These are phyloP conservation scores for Lycium ferocissimum DNA, from an alignment of 257 asterid species.

Conservation along the genomic window DNA sequence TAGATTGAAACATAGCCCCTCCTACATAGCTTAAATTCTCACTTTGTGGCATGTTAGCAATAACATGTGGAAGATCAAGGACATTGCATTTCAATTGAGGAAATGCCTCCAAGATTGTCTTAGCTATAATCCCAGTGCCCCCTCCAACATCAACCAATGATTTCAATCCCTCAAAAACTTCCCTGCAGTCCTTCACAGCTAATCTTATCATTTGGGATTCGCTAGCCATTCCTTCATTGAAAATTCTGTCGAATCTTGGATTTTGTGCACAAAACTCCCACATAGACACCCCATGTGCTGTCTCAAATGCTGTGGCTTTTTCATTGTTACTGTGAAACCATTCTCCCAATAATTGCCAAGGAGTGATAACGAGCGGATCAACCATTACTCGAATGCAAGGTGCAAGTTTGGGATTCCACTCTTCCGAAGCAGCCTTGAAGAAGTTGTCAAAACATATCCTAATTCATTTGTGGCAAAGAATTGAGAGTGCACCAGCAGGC, in stretches of 20 bases:
- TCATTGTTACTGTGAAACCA: slow-evolving; percentile 36
- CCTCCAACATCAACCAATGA: slow-evolving; percentile 46
- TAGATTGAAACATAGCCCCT: slow-evolving; percentile 38
- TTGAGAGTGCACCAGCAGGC: slow-evolving; percentile 29
- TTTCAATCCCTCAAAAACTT: slow-evolving; percentile 41
- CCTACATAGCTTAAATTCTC: slow-evolving; percentile 29
- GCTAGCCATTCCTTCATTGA: slow-evolving; percentile 47
- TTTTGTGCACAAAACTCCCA: slow-evolving; percentile 33
- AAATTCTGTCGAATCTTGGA: slow-evolving; percentile 29
- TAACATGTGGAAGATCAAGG: slow-evolving; percentile 38
- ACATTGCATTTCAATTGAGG: slow-evolving; percentile 34
- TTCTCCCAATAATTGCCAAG: slow-evolving; percentile 36
- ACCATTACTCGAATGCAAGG: neutral
- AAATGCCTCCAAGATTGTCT: slow-evolving; percentile 29
- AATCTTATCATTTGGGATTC: slow-evolving; percentile 35
- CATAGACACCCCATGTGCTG: slow-evolving; percentile 27
- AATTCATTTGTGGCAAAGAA: slow-evolving; percentile 30
- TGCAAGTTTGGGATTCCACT: neutral
- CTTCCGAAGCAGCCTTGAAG: slow-evolving; percentile 32
- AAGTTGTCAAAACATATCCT: slow-evolving; percentile 33
- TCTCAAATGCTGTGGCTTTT: slow-evolving; percentile 28
- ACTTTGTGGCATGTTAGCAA: slow-evolving; percentile 17
- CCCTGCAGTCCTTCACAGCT: slow-evolving; percentile 29
- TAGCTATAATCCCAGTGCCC: slow-evolving; percentile 38
- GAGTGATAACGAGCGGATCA: neutral